Percentiles rank a stretch among this genome's conserved stretches.
Evolutionary conservation across 495 filamentous ascomycete genomes (phyloP).

Genomic region (Penicillium bialowiezense): DNA sequence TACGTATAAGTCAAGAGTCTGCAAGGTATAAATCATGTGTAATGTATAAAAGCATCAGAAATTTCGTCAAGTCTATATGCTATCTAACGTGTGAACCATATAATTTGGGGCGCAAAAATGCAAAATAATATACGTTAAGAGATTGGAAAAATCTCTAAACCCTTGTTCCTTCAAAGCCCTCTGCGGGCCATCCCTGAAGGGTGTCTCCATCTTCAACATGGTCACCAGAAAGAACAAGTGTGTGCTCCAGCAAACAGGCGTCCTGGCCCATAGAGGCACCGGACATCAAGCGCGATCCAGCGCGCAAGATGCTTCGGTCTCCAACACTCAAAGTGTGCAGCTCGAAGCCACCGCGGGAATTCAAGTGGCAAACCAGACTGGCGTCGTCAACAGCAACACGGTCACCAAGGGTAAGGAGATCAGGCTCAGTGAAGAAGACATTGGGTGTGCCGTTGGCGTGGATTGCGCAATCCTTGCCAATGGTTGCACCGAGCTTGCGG

Average conservation of each 20-base stretch:
- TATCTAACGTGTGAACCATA: no score
- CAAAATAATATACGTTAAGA: not conserved
- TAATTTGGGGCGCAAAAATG: not conserved
- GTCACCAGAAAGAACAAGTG: slow-evolving; percentile 45
- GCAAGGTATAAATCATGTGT: no score
- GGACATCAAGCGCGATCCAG: slow-evolving; percentile 38
- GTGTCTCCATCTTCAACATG: slow-evolving; percentile 37
- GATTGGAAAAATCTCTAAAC: not conserved
- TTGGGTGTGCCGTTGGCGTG: slow-evolving; percentile 42
- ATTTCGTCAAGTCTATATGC: no score
- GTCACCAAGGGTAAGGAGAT: slow-evolving; percentile 42
- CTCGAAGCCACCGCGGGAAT: slow-evolving; percentile 46
- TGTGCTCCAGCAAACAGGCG: slow-evolving; percentile 45
- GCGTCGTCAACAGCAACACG: slow-evolving; percentile 46
- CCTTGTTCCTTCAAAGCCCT: slow-evolving; percentile 25
- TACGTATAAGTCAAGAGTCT: no score
- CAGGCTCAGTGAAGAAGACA: slow-evolving; percentile 48
- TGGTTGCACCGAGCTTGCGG: slow-evolving; percentile 38
- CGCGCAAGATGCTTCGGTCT: slow-evolving; percentile 40
- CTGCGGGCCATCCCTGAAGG: slow-evolving; percentile 49
- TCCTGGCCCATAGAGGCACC: slow-evolving; percentile 43
- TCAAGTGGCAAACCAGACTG: slow-evolving; percentile 45
- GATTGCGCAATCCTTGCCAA: slow-evolving; percentile 44
- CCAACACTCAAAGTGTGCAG: slow-evolving; percentile 40
- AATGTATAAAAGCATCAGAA: no score